Evolutionary conservation across 2,329 filamentous ascomycete species (phyloP).

Genomic region (Alternaria consortialis): DNA sequence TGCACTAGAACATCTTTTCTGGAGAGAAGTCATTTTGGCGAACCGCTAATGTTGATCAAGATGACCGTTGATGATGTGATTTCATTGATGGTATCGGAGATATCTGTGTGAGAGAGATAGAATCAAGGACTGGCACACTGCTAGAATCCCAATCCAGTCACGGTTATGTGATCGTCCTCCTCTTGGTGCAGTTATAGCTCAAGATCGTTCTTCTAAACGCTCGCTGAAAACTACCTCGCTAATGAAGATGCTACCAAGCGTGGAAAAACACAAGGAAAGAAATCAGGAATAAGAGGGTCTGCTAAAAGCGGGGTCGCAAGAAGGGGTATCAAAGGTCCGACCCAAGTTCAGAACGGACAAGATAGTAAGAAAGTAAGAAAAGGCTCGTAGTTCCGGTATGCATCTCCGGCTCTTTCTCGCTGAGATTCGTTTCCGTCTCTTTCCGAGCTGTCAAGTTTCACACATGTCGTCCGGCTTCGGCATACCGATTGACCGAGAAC

Average conservation of each 20-base stretch:
- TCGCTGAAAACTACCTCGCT: not conserved
- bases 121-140: not conserved
- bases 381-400: not conserved
- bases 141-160: not conserved
- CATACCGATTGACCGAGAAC: not conserved
- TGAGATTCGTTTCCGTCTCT: not conserved
- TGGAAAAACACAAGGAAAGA: not conserved
- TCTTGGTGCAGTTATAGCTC: not conserved
- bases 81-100: not conserved
- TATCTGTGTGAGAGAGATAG: not conserved
- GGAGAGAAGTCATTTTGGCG: not conserved
- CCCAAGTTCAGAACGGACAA: slow-evolving; percentile 23
- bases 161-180: not conserved
- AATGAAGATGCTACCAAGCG: not conserved
- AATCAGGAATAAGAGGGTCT: not conserved
- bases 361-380: slow-evolving; percentile 3
- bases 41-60: not conserved
- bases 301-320: slow-evolving; percentile 10
- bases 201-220: not conserved
- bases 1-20: too few species aligned
- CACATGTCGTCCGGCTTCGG: not conserved
- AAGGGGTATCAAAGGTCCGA: slow-evolving; percentile 46
- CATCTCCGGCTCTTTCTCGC: not conserved
- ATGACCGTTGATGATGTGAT: not conserved
- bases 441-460: slow-evolving; percentile 17